These are phyloP conservation scores for Colletotrichum cordylinicola DNA, from an alignment of 2,329 filamentous ascomycete genomes.

Conservation along the genomic window DNA sequence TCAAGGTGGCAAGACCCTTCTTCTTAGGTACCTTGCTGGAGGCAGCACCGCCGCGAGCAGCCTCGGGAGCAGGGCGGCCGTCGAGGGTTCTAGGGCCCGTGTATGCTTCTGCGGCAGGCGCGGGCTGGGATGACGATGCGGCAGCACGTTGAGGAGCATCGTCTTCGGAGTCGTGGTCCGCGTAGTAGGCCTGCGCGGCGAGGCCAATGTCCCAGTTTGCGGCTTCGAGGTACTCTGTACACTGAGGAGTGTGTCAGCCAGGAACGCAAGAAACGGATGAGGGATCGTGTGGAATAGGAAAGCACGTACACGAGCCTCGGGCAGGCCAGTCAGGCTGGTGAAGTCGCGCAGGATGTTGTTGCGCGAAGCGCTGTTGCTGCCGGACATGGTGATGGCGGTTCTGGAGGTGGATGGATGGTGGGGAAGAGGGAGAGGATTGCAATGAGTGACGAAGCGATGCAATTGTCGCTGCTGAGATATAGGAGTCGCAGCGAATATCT, in stretches of 20 bases:
- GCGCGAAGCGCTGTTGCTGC: constrained; percentile 21
- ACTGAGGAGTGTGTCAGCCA: constrained; percentile 49
- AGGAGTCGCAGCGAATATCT: neutral
- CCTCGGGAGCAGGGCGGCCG: constrained; percentile 61
- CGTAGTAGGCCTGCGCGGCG: constrained; percentile 68
- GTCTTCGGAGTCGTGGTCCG: constrained; percentile 56
- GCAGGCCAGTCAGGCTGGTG: constrained; percentile 13
- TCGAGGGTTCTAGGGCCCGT: constrained; percentile 69
- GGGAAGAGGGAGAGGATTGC: neutral
- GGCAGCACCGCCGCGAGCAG: constrained; percentile 24
- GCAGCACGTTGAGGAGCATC: constrained; percentile 45
- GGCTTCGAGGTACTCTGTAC: constrained; percentile 68
- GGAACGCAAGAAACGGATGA: neutral
- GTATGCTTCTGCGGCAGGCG: constrained; percentile 47
- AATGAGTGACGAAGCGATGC: neutral
- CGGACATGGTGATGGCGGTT: constrained; percentile 12
- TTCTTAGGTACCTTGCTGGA: constrained; percentile 55
- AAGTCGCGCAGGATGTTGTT: constrained; percentile 21
- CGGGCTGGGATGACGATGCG: neutral
- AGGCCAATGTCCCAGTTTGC: constrained; percentile 71
- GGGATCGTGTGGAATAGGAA: neutral
- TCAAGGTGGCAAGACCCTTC: constrained; percentile 66
- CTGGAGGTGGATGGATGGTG: neutral
- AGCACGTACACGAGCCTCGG: constrained; percentile 16
- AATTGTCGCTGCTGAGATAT: neutral